Evolutionary conservation across 2,329 filamentous ascomycete genomes (phyloP).

Genomic region (Waltergamsia citrina): DNA sequence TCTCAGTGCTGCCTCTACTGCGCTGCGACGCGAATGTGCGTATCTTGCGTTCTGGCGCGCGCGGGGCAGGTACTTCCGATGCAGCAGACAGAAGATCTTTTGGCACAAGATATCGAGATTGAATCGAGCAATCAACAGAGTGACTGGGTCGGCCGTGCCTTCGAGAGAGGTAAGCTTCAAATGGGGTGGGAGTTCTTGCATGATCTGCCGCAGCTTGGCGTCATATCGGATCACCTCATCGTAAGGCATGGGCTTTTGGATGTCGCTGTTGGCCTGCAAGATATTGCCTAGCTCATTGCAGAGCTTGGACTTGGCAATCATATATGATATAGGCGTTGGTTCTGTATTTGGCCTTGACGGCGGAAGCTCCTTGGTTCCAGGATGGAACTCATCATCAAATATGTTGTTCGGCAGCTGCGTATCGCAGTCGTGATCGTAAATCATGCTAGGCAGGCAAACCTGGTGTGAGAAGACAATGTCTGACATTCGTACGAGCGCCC

Average conservation of each 20-base stretch:
- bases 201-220: conserved; percentile 48
- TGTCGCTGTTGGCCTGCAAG: conserved; percentile 51
- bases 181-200: conserved; percentile 67
- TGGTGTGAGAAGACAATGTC: conserved; percentile 75
- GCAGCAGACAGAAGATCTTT: conserved; percentile 81
- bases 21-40: conserved; percentile 71
- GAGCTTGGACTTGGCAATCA: conserved; percentile 65
- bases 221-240: conserved; percentile 57
- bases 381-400: conserved; percentile 71
- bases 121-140: conserved; percentile 77
- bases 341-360: conserved; percentile 58
- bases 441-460: conserved; percentile 56
- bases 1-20: conserved; percentile 78
- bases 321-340: conserved; percentile 67
- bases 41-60: conserved; percentile 74
- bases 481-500: conserved; percentile 62
- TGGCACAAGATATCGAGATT: conserved; percentile 78
- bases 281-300: conserved; percentile 63
- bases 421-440: conserved; percentile 66
- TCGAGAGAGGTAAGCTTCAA: conserved; percentile 68
- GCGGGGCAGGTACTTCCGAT: conserved; percentile 75
- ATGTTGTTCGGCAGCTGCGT: conserved; percentile 68
- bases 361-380: conserved; percentile 58
- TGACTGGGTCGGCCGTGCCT: conserved; percentile 70
- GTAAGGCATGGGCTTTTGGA: conserved; percentile 47